A percentile compares a stretch with the other conserved stretches of the same genome.
Conservation (phyloP, 805 yeast genomes). For the Candida methanosorbosa region DNA sequence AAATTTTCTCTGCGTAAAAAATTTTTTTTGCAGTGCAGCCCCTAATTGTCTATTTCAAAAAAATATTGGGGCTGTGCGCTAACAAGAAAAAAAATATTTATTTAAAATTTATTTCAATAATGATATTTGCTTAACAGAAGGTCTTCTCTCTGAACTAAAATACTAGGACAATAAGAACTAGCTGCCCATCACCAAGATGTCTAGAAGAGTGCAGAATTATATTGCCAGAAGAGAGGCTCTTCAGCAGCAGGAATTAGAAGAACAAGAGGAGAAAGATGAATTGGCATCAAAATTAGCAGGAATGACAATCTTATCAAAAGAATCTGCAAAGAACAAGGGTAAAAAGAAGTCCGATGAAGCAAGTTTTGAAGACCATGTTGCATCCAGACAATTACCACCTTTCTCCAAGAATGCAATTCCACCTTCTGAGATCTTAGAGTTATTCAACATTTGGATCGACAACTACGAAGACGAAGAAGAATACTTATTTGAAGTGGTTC, state of each 20-base stretch:
- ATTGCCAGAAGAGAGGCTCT: conserved; percentile 16
- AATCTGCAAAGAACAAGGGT: not conserved
- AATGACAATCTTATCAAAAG: not conserved
- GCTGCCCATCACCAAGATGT: conserved; percentile 19
- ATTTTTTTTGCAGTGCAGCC: no score
- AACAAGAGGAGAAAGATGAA: conserved; percentile 10
- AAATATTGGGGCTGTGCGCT: no score
- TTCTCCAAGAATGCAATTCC: conserved; percentile 23
- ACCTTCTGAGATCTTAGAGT: conserved; percentile 24
- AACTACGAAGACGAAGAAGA: conserved; percentile 20
- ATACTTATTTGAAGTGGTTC: conserved; percentile 39
- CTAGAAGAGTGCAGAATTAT: conserved; percentile 25
- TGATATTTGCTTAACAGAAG: no score
- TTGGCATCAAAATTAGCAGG: not conserved
- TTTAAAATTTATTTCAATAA: no score
- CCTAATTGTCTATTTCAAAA: no score
- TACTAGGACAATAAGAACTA: conserved; percentile 2
- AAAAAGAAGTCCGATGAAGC: not conserved
- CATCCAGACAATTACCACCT: conserved; percentile 14
- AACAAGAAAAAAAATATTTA: no score
- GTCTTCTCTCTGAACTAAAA: no score
- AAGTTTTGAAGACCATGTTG: not conserved
- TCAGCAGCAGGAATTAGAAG: conserved; percentile 26
- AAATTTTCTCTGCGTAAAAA: no score
- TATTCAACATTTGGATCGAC: conserved; percentile 18